Base-by-base conservation (phyloP, 345 rosid species). In the Trapa bicornis region DNA sequence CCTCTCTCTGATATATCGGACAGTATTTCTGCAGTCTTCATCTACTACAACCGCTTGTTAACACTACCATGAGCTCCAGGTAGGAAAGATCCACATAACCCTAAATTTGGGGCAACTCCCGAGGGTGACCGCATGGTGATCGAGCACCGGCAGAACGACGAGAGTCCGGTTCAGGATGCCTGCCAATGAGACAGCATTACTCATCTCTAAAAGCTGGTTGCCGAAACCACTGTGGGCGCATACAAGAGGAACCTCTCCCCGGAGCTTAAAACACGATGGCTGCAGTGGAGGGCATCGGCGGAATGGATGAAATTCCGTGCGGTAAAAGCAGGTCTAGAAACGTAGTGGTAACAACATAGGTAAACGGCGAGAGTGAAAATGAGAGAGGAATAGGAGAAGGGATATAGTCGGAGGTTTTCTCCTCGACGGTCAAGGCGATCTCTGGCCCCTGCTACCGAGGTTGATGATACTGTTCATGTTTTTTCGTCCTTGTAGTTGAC, bases 51-150 rank as follows among this genome's bases (percentile, higher is more conserved):
- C 76, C 99, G 91, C 54, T 56, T 69, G 66, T 74, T 91, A 52
- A 80, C 69, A 77, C 84, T 82, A 66, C 96, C 93, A 67, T 62
- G 70, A 89, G 95, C 69, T 89, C 85, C 63, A 89, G 60, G 73
- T 86, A 89, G 65, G 29, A 22, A 22, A 22, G 29, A 22, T 22
- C 86, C 71, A 95, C 97, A 94, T 74, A 70, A 94, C 93, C 86
- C 99, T 85, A 71, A 94, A 89, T 76, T 91, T 94, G 3, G 99
- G 97, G 79, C 99, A 94, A 71, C 96, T 94, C 5, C 96, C 99
- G 10, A 94, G 92, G 68, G 83, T 91, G 22, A 94, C 84, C 2
- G 97, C 99, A 66, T 91, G 96, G 79, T 94, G 97, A 75, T 89
- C 89, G 2, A 94, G 88, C 48, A 94, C 72, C 47, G 99, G 99